phyloP scores from a whole-genome alignment of 1,284 basidiomycete genomes.

The Ganoderma meredithae region DNA sequence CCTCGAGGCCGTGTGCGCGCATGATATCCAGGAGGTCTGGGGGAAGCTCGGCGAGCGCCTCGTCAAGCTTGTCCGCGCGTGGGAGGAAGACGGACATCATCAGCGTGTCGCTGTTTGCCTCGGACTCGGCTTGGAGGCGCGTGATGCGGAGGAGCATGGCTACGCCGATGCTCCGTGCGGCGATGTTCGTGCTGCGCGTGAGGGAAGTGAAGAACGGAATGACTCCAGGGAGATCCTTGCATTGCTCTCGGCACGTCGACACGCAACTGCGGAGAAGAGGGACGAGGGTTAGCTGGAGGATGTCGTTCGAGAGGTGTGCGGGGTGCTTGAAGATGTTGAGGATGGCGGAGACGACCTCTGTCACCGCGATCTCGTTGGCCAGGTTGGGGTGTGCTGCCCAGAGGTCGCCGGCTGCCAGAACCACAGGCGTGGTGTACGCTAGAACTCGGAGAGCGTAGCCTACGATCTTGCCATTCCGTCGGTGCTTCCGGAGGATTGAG shows the following conservation, averaged over 20 bases:
- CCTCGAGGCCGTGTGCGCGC: not conserved
- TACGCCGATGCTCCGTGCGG: not conserved
- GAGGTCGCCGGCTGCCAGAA: not conserved
- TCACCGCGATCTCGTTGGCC: not conserved
- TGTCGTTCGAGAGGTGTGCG: not conserved
- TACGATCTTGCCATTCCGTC: not conserved
- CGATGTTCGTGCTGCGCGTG: not conserved
- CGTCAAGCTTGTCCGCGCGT: not conserved
- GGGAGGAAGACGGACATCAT: not conserved
- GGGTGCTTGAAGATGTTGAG: not conserved
- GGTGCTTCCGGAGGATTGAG: not conserved
- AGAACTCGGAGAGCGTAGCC: not conserved
- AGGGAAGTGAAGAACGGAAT: not conserved
- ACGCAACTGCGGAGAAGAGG: not conserved
- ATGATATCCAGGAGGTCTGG: not conserved
- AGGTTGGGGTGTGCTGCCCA: not conserved
- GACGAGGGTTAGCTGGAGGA: not conserved
- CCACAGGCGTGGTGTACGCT: not conserved
- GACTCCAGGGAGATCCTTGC: not conserved
- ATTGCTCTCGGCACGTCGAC: not conserved
- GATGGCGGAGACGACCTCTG: not conserved
- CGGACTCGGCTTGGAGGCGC: not conserved
- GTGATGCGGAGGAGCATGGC: conserved; percentile 1
- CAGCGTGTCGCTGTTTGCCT: not conserved
- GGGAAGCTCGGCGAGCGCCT: not conserved